Base-by-base conservation (phyloP, 345 rosid species). In the Balakata baccata region DNA sequence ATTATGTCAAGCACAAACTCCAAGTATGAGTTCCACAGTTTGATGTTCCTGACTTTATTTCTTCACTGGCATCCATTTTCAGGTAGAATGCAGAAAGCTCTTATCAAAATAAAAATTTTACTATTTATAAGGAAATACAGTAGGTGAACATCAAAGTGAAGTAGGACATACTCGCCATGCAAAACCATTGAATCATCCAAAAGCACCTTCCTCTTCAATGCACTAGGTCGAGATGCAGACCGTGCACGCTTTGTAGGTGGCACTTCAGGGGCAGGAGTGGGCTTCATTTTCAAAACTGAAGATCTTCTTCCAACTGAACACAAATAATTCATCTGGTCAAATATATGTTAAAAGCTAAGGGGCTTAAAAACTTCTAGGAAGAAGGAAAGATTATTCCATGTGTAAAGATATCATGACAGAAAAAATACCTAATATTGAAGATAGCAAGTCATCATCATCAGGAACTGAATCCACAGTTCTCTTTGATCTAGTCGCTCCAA, bases 161-260 rank as follows among this genome's bases (percentile, higher is more conserved):
- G 61, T 25, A 13, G 38, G 60, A 87, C 99, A 80, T 93, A 96
- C 99, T 96, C 97, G 88, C 99, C 99, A 59, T 85, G 98, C 83
- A 96, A 85, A 84, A 93, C 98, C 98, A 93, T 90, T 17, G 84
- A 77, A 74, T 96, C 98, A 80, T 96, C 99, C 88, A 93, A 84
- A 71, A 87, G 89, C 83, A 90, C 93, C 88, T 96, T 96, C 86
- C 98, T 90, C 89, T 90, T 96, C 37, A 78, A 72, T 69, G 86
- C 85, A 81, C 85, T 86, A 71, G 90, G 71, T 57, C 89, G 89
- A 12, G 89, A 79, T 64, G 88, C 81, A 81, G 88, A 65, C 54
- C 89, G 87, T 23, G 71, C 20, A 62, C 97, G 95, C 78, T 96
- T 96, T 64, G 76, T 81, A 43, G 98, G 72, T 75, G 83, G 81